Evolutionary conservation across 306 rosid species (phyloP).

Genomic region (Prunus mira): DNA sequence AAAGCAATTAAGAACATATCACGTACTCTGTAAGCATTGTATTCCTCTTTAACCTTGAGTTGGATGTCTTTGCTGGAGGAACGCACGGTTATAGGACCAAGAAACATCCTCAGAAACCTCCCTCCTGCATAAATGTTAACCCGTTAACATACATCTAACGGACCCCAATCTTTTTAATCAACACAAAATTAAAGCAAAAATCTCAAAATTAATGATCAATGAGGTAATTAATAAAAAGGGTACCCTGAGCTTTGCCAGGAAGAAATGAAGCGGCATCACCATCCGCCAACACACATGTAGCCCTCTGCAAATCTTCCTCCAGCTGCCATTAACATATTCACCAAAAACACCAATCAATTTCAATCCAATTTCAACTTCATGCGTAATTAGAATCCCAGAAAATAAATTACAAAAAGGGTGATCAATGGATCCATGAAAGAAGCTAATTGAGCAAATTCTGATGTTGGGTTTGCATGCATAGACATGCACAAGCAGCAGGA

Average conservation of each 20-base stretch:
- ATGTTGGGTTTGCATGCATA: not conserved
- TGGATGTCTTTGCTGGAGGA: constrained; percentile 82
- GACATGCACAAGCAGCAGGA: constrained; percentile 4
- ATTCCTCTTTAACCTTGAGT: constrained; percentile 96
- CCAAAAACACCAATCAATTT: not conserved
- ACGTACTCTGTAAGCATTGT: constrained; percentile 83
- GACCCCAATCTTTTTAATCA: not conserved
- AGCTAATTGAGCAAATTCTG: not conserved
- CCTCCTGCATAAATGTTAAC: constrained; percentile 33
- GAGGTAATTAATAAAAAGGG: not conserved
- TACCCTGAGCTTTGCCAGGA: constrained; percentile 81
- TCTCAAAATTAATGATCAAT: not conserved
- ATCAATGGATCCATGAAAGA: constrained; percentile 2
- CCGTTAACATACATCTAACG: not conserved
- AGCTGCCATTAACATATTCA: constrained; percentile 39
- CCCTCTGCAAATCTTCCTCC: constrained; percentile 84
- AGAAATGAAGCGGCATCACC: constrained; percentile 84
- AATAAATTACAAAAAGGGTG: not conserved
- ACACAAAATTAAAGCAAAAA: not conserved
- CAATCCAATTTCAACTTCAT: not conserved
- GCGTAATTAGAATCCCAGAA: not conserved
- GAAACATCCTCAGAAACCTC: constrained; percentile 78
- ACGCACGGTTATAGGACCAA: constrained; percentile 93
- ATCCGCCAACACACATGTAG: constrained; percentile 68
- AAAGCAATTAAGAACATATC: not conserved